A percentile compares a stretch with the other conserved stretches of the same genome.
Evolutionary conservation across 805 yeast genomes (phyloP).

Genomic region (Saccharomyces paradoxus): DNA sequence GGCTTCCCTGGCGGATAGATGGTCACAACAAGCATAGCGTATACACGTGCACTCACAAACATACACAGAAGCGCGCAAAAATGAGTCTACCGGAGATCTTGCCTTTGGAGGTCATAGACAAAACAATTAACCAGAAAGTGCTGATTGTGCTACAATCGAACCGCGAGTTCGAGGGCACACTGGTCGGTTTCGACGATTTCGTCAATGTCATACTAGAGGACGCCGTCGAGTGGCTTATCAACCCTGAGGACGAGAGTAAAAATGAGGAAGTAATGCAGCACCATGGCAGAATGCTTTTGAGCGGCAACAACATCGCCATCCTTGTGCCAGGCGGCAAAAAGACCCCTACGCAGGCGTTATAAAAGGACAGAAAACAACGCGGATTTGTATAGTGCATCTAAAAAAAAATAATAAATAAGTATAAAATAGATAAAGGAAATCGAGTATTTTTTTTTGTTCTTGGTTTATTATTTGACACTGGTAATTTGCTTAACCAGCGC

Average conservation of each 20-base stretch:
- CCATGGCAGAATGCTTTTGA: slow-evolving; percentile 53
- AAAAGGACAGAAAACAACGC: neutral
- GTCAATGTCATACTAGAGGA: slow-evolving; percentile 85
- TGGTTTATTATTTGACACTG: neutral
- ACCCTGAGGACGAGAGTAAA: slow-evolving; percentile 10
- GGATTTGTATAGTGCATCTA: neutral
- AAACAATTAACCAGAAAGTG: slow-evolving; percentile 71
- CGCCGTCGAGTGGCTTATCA: slow-evolving; percentile 33
- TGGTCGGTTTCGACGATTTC: slow-evolving; percentile 90
- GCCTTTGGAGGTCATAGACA: slow-evolving; percentile 83
- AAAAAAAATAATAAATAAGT: neutral
- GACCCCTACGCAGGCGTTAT: neutral
- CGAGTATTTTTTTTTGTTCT: neutral
- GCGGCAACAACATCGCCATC: slow-evolving; percentile 70
- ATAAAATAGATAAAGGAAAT: neutral
- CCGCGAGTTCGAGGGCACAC: slow-evolving; percentile 79
- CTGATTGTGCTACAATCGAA: slow-evolving; percentile 58
- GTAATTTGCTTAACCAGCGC: slow-evolving; percentile 10
- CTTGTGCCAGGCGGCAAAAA: slow-evolving; percentile 45
- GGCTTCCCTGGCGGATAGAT: neutral
- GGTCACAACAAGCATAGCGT: neutral
- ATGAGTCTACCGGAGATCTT: slow-evolving; percentile 30
- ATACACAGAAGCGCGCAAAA: neutral
- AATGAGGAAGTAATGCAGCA: slow-evolving; percentile 39
- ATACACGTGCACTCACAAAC: neutral